These are phyloP conservation scores for Alternaria sp. DNA, from an alignment of 2,329 filamentous ascomycete species.

Conservation along the genomic window DNA sequence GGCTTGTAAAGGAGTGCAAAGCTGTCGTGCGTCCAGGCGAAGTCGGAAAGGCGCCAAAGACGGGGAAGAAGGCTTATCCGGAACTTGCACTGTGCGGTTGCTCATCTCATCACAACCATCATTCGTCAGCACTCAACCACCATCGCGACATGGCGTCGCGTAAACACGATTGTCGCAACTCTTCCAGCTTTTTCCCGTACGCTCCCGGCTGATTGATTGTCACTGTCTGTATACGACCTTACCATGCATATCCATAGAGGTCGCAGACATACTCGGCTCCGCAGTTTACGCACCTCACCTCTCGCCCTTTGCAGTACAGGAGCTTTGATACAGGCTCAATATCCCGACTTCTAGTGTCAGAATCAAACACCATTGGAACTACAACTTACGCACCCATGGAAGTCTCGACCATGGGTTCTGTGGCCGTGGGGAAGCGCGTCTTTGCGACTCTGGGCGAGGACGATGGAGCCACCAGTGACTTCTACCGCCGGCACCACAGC, in stretches of 20 bases:
- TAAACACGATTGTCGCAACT: not conserved
- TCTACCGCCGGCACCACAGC: conserved; percentile 9
- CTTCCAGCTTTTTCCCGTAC: not conserved
- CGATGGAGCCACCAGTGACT: conserved; percentile 12
- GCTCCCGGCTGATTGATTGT: conserved; percentile 12
- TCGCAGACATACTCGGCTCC: not conserved
- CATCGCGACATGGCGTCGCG: conserved; percentile 20
- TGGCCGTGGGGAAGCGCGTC: conserved; percentile 10
- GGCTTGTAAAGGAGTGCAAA: conserved; percentile 8
- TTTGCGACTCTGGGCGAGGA: conserved; percentile 17
- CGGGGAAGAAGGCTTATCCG: conserved; percentile 23
- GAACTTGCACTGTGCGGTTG: conserved; percentile 6
- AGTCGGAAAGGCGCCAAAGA: conserved; percentile 10
- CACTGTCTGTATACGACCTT: not conserved
- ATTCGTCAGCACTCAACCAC: conserved; percentile 13
- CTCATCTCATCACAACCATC: not conserved
- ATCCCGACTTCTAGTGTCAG: not conserved
- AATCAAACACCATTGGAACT: not conserved
- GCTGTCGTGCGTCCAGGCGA: conserved; percentile 3
- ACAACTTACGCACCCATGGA: not conserved
- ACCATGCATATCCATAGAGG: conserved; percentile 11
- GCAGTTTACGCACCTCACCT: conserved; percentile 4
- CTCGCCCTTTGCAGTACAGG: not conserved
- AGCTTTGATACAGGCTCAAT: not conserved
- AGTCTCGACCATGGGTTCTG: conserved; percentile 8